Conservation (phyloP, 2,329 filamentous ascomycete species). For the Curvularia eragrostidis region DNA sequence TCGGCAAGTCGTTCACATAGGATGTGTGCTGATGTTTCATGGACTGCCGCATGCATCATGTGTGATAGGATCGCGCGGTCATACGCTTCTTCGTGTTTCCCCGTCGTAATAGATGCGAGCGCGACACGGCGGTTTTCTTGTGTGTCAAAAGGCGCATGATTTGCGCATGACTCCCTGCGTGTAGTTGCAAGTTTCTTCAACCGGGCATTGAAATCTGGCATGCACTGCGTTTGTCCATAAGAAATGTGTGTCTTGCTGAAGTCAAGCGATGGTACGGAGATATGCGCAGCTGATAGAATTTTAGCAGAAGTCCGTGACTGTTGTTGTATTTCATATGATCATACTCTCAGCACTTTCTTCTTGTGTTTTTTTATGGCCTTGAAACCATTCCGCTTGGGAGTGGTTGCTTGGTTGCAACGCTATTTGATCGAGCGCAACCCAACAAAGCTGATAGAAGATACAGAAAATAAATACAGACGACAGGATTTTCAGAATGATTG, state of each 20-base stretch:
- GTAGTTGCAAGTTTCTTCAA: constrained; percentile 14
- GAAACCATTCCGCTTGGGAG: constrained; percentile 11
- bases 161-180: constrained; percentile 23
- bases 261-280: not conserved
- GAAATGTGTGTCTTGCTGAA: constrained; percentile 18
- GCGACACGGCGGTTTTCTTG: constrained; percentile 22
- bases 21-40: constrained; percentile 52
- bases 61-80: constrained; percentile 53
- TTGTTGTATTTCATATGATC: not conserved
- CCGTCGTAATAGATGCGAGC: constrained; percentile 49
- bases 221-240: constrained; percentile 26
- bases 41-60: constrained; percentile 49
- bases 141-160: constrained; percentile 21
- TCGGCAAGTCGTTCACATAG: constrained; percentile 52
- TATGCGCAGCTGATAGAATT: not conserved
- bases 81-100: constrained; percentile 45
- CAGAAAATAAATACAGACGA: constrained; percentile 8
- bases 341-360: constrained; percentile 4
- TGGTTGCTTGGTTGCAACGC: constrained; percentile 4
- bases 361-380: constrained; percentile 10
- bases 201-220: constrained; percentile 19
- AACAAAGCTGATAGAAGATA: constrained; percentile 16
- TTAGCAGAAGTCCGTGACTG: not conserved
- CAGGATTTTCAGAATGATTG: constrained; percentile 7
- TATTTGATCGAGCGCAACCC: not conserved